Conservation (phyloP, 2,329 filamentous ascomycete genomes). For the Fusarium agapanthi region DNA sequence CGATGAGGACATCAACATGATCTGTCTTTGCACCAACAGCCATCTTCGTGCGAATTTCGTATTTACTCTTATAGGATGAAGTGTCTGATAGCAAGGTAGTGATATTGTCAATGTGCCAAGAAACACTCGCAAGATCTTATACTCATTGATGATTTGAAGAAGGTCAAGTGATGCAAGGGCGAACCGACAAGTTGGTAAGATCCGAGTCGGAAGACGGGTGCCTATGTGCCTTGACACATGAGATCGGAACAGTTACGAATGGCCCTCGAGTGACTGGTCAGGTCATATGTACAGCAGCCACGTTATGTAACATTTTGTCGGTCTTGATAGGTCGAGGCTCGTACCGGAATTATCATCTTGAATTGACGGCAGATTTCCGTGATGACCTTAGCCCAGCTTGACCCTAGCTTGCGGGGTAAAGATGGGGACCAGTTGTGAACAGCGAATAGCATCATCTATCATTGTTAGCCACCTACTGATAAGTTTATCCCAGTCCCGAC, state of each 20-base stretch:
- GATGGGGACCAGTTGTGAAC: fast-evolving
- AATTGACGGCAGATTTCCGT: neutral
- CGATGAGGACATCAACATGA: neutral
- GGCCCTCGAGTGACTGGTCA: neutral
- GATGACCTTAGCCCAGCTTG: neutral
- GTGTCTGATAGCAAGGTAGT: neutral
- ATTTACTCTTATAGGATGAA: fast-evolving
- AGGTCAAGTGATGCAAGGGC: neutral
- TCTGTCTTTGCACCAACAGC: neutral
- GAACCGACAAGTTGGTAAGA: neutral
- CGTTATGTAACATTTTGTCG: neutral
- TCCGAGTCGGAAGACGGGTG: neutral
- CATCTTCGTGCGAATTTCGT: neutral
- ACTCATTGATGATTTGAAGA: neutral
- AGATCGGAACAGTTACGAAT: neutral
- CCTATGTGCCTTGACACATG: neutral
- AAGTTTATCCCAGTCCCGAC: neutral
- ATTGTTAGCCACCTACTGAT: neutral
- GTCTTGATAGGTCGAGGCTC: neutral
- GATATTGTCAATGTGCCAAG: neutral
- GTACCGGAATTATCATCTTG: neutral
- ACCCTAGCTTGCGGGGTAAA: neutral
- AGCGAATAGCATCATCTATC: neutral
- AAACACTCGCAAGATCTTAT: neutral
- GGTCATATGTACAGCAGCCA: neutral